A percentile compares a stretch with the other conserved stretches of the same genome.
Evolutionary conservation across 108 stramenopile species (phyloP).

Genomic region (Aureococcus anophagefferens): DNA sequence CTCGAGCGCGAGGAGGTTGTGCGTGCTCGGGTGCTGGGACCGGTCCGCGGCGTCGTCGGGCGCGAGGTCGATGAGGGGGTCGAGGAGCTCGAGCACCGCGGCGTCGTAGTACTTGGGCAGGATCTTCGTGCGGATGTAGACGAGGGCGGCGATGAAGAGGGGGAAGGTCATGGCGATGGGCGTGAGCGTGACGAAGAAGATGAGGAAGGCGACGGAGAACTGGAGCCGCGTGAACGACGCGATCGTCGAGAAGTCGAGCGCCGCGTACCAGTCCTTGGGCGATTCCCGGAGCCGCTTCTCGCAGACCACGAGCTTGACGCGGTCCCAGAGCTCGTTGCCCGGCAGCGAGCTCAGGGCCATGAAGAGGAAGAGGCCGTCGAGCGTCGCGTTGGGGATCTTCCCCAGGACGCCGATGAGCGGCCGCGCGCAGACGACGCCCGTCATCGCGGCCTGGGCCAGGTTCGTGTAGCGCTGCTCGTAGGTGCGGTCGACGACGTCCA

Average conservation of each 20-base stretch:
- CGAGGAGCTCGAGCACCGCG: no score
- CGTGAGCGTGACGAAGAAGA: no score
- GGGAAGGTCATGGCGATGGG: no score
- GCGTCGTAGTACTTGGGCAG: no score
- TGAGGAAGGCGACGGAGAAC: background rate
- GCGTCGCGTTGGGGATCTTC: background rate
- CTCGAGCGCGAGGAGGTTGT: no score
- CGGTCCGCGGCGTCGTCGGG: no score
- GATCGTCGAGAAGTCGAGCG: background rate
- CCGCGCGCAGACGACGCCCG: background rate
- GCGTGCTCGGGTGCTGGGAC: no score
- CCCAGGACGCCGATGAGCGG: background rate
- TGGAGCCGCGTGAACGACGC: background rate
- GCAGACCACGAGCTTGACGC: background rate
- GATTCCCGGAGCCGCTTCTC: background rate
- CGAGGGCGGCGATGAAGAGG: no score
- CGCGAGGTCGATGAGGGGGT: no score
- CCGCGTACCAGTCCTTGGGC: background rate
- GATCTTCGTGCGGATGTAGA: no score
- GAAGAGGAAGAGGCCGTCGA: conserved; percentile 5
- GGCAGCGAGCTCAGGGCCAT: background rate
- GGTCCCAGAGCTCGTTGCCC: background rate
- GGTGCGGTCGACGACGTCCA: background rate
- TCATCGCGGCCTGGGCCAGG: background rate
- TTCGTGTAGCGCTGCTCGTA: conserved; percentile 5